Conservation (phyloP, 2,329 filamentous ascomycete genomes). For the Talaromyces islandicus region DNA sequence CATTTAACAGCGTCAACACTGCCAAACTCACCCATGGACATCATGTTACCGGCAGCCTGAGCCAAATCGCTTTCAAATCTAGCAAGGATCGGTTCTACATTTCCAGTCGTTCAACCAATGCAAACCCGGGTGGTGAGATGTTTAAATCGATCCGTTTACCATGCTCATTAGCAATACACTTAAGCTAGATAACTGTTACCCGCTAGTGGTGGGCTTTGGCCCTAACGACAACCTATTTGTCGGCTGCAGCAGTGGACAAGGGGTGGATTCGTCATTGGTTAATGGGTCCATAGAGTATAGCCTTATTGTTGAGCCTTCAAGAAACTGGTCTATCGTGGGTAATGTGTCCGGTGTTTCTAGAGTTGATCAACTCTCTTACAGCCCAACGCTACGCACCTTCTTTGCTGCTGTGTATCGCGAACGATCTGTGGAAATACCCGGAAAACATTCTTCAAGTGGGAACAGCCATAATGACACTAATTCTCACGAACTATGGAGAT, state of each 20-base stretch:
- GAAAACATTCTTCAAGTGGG: neutral
- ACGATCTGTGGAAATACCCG: neutral
- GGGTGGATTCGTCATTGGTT: neutral
- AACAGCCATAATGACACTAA: too few relatives aligned
- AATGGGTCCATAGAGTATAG: neutral
- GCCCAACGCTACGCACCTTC: neutral
- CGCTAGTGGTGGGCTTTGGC: neutral
- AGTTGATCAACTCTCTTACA: neutral
- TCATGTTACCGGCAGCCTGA: neutral
- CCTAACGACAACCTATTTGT: neutral
- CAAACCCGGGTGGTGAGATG: constrained; percentile 1
- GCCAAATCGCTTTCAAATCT: neutral
- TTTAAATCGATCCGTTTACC: neutral
- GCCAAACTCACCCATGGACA: neutral
- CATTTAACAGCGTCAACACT: neutral
- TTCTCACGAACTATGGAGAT: too few relatives aligned
- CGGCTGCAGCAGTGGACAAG: neutral
- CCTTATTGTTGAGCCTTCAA: neutral
- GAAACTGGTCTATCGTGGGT: neutral
- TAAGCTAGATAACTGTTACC: neutral
- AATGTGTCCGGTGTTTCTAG: neutral
- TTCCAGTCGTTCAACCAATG: neutral
- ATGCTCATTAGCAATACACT: neutral
- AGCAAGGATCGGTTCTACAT: neutral
- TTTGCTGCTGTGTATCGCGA: neutral